Base-by-base conservation (phyloP, 1,284 basidiomycete genomes). In the Ceratobasidium theobromae region DNA sequence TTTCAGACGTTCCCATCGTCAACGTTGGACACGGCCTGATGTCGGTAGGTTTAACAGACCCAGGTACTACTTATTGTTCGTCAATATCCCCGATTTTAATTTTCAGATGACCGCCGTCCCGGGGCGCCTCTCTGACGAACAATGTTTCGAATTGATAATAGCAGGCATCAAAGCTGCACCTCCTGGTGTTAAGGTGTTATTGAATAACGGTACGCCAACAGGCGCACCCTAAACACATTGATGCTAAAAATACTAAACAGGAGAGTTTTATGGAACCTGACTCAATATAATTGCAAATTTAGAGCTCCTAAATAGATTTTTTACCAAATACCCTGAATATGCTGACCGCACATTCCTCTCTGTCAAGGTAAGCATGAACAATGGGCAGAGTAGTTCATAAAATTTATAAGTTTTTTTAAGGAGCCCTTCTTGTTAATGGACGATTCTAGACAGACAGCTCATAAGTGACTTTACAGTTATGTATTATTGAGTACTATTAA, bases 241-340 rank as follows among this genome's bases (percentile, higher is more conserved):
- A 18, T 18, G 18, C 14, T 11, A 14, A 6, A 23, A 14, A 21
- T n/a, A 4, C 2, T 27, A 2, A 11, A 4, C 9, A 65, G 66
- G 45, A 11, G 70, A 70, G 21, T 69, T 70, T 32, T 70, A 70
- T 32, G 70, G 68, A 3, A 52, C 30, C 23, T 18, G 40, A 12
- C 68, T 55, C 5, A 46, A 33, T 12, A 23, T 9, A 25, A 67
- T 54, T 2, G 68, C 70, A 35, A 69, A 68, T 33, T 65, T 70
- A 4, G 62, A 69, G 43, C 57, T 70, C 1, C 38, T 70, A 16
- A 53, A 65, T 16, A 48, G 66, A 25, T 70, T 70, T 57, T 69
- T 70, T 28, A 51, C 54, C 58, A 68, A 67, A 48, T 67, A 71
- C 48, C 70, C 70, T n/a, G 69, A 70, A 23, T 58, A 69, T 18